Base-by-base conservation (phyloP, 768 basidiomycete genomes). In the Mycena maculata region DNA sequence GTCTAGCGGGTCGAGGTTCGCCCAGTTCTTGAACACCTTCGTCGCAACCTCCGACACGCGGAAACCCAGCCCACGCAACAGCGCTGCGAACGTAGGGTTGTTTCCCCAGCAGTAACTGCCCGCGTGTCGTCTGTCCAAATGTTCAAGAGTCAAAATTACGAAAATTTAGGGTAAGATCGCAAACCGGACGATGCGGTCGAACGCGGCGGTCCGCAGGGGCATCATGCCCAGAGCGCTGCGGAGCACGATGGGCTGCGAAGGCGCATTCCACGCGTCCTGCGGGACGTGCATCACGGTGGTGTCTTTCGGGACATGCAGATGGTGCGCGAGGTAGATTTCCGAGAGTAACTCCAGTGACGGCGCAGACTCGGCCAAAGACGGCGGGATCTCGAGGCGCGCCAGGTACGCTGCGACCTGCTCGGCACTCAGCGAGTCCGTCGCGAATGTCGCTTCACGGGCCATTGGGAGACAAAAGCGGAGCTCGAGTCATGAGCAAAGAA, bases 11-110 rank as follows among this genome's bases (percentile, higher is more conserved):
- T 71, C 69, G 44, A 71, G 57, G 23, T 63, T 64, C 18, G 69
- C 69, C 69, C 69, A 71, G 33, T 61, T 60, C 49, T 71, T 71
- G 58, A 56, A 71, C 61, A 71, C 69, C 65, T 71, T 71, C 1
- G 69, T 36, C 25, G 69, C 62, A 27, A 54, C 57, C 54, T 71
- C 69, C 38, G 69, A 71, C 13, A 71, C 69, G 8, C 69, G 65
- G 30, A 63, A 71, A 13, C 69, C 69, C 57, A 71, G 58, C 28
- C 65, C 61, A 23, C 69, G 65, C 16, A 71, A 48, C 16, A 71
- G 59, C 20, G 62, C 56, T 10, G 69, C 69, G 38, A 71, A 71
- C 20, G 65, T 63, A 8, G 69, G 65, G 33, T 71, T 71, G 54
- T 67, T 71, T 16, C 65, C 69, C 69, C 69, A 71, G 49, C 69